Base-by-base conservation (phyloP, 2,329 filamentous ascomycete genomes). In the Ophiostoma australiae region DNA sequence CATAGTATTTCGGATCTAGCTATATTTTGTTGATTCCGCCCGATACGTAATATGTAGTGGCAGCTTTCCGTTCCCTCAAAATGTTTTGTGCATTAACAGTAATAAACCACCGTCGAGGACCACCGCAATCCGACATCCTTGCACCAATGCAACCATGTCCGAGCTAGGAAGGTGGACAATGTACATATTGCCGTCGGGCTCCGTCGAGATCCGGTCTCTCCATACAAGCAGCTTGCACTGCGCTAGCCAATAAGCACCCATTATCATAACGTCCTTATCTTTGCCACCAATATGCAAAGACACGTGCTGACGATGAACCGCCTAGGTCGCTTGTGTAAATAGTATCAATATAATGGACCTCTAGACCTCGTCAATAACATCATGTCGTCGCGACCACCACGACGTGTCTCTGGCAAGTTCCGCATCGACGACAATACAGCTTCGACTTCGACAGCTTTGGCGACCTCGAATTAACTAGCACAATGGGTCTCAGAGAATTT, bases 121-220 rank as follows among this genome's bases (percentile, higher is more conserved):
- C 61, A 65, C 61, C 61, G 61, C 13, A 33, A n/a, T 33, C 61
- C 61, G 61, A 37, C n/a, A 37, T 37, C 33, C 35, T 39, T 66
- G 35, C 63, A 11, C n/a, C 6, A 63, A 17, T 63, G 27, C 27
- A 33, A 63, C 20, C 33, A 20, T 23, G 20, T 39, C 63, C 35
- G 20, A 66, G 63, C 63, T 66, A 66, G 63, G 63, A 66, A 66
- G 35, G 35, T 66, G 33, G 31, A 39, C 52, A 13, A n/a, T 17
- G 17, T 39, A 20, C 13, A 39, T 11, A 23, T 66, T 66, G 13
- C 66, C 66, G 66, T 48, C 66, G 66, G 66, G 37, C 66, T 44
- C 66, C 66, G 66, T 27, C 66, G 66, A 44, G n/a, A 27, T 31
- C 39, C 39, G 37, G 23, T 20, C 17, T 39, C 7, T 1, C 35